These are phyloP conservation scores for Lotus japonicus DNA, from an alignment of 306 rosid genomes.

Conservation along the genomic window DNA sequence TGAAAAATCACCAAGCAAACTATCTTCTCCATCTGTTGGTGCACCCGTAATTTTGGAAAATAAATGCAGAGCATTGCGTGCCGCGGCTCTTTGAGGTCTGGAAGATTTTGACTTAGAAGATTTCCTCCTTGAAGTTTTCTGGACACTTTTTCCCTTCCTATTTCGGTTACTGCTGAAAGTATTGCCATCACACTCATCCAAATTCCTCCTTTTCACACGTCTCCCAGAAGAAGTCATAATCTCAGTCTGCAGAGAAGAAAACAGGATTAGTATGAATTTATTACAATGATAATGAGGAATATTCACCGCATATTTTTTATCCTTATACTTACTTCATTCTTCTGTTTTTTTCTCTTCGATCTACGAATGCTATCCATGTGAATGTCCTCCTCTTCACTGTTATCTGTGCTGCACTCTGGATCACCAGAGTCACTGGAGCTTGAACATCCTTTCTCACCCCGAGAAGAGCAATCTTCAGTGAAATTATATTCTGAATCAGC, in stretches of 20 bases:
- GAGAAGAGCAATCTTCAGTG: conserved; percentile 61
- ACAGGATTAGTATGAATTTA: conserved; percentile 21
- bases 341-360: conserved; percentile 78
- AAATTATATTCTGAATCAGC: conserved; percentile 87
- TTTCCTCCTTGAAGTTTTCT: conserved; percentile 51
- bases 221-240: conserved; percentile 95
- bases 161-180: conserved; percentile 33
- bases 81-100: conserved; percentile 96
- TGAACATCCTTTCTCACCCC: conserved; percentile 74
- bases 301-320: background rate
- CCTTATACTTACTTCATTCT: conserved; percentile 61
- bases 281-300: background rate
- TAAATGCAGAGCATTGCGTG: conserved; percentile 78
- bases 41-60: conserved; percentile 80
- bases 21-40: conserved; percentile 75
- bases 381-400: conserved; percentile 62
- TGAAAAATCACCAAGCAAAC: conserved; percentile 53
- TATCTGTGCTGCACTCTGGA: conserved; percentile 66
- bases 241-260: conserved; percentile 39
- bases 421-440: conserved; percentile 62
- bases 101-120: conserved; percentile 64
- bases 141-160: conserved; percentile 59
- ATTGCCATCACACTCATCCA: conserved; percentile 71
- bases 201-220: conserved; percentile 85
- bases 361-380: conserved; percentile 56